Conservation (phyloP, 495 filamentous ascomycete genomes). For the Penicillium atrosanguineum region DNA sequence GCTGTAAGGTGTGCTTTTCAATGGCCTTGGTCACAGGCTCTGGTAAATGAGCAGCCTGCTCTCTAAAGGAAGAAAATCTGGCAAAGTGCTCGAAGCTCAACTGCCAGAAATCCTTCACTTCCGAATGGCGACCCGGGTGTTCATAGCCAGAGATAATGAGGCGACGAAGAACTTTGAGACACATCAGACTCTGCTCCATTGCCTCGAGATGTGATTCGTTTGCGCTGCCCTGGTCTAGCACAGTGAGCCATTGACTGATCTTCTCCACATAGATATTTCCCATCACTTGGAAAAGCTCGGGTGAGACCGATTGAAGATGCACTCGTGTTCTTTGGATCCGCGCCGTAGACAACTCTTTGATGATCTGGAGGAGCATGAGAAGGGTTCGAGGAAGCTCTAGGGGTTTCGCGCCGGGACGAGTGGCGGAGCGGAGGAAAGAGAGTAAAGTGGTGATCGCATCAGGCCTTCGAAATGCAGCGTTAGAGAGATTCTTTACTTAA, state of each 20-base stretch:
- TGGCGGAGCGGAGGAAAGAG: conserved; percentile 54
- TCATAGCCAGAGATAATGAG: conserved; percentile 81
- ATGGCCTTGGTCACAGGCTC: conserved; percentile 48
- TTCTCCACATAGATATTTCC: conserved; percentile 73
- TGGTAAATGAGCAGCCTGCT: conserved; percentile 20
- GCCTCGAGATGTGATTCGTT: conserved; percentile 59
- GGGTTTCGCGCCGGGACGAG: conserved; percentile 41
- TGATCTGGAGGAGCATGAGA: conserved; percentile 73
- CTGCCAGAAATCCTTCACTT: conserved; percentile 75
- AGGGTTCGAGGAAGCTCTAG: conserved; percentile 68
- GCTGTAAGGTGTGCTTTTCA: conserved; percentile 84
- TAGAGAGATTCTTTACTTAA: not conserved
- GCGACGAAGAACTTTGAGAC: conserved; percentile 76
- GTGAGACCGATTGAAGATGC: conserved; percentile 69
- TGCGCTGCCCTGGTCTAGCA: conserved; percentile 52
- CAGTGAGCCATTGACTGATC: conserved; percentile 65
- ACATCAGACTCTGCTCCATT: conserved; percentile 71
- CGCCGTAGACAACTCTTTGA: conserved; percentile 86
- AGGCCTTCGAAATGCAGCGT: conserved; percentile 36
- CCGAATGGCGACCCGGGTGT: conserved; percentile 70
- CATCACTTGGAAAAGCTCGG: conserved; percentile 75
- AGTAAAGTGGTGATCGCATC: conserved; percentile 55
- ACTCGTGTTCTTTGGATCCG: conserved; percentile 66
- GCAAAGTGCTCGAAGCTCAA: conserved; percentile 68
- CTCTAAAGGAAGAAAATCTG: conserved; percentile 53